Base-by-base conservation (phyloP, 2,329 filamentous ascomycete genomes). In the Xylariaceae sp. region DNA sequence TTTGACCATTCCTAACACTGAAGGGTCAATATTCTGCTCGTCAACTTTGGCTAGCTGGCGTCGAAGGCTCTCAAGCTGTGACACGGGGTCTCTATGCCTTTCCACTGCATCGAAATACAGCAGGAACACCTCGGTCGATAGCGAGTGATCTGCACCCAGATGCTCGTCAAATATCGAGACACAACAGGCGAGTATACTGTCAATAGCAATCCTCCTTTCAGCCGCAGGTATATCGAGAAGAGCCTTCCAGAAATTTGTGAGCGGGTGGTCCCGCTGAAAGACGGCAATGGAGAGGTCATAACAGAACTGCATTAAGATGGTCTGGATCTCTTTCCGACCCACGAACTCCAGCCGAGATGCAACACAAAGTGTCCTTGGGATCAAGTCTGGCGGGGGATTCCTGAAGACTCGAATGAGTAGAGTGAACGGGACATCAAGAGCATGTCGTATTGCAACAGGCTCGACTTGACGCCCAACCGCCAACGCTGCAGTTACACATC, bases 401-500 rank as follows among this genome's bases (percentile, higher is more conserved):
- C 55, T 60, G 44, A 64, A 63, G 18, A 63, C 56, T 43, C 61
- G 55, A 15, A 59, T 56, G 30, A 64, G 49, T 48, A 62, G 51
- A 31, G 58, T 54, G 50, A 64, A 62, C 5, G 62, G 58, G 17
- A 55, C 44, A 41, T 64, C 62, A 6, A 64, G 61, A 7, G 56
- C 57, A 6, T 54, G 55, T 17, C 55, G 55, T 49, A 63, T 49
- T 30, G 52, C 53, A 19, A 50, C 51, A 5, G 60, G 55, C 33
- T 62, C 60, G 39, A 61, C 58, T 19, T 62, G 61, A 15, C 62
- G 59, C 36, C 53, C 56, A n/a, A 60, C 55, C 9, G 61, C 58
- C 31, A 62, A 42, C 15, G 58, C 60, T 44, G 61, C 58, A 6
- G 62, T 64, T 51, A 64, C 60, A 42, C 59, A 61, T 47, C 62